Base-by-base conservation (phyloP, 371 early-diverging fungal genomes). In the Enterospora canceri region DNA sequence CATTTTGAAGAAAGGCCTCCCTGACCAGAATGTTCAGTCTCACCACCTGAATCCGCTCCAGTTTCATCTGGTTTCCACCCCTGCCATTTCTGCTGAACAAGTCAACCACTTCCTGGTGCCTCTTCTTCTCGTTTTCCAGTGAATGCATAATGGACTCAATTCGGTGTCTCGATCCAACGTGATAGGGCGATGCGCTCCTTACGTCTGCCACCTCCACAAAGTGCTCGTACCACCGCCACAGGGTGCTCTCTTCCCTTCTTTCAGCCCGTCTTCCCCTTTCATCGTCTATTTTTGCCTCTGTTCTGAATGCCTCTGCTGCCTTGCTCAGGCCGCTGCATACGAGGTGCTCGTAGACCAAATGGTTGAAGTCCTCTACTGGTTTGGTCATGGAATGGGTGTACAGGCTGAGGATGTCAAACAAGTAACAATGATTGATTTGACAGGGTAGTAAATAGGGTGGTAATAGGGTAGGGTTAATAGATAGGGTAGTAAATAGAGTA, bases 171-270 rank as follows among this genome's bases (percentile, higher is more conserved):
- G 55, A 54, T 26, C 49, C 71, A 21, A 30, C 48, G 56, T 64
- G 50, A 2, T 28, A 28, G 15, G n/a, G 32, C 16, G 35, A 30
- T 0, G 78, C 80, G 47, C 66, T 66, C 50, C 80, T 68, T 21
- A 80, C 76, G 32, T 70, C 72, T 47, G 71, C 76, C 35, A 76
- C 66, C 23, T 77, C 78, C 24, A 76, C 62, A 59, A 80, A 80
- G 18, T 67, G 73, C 18, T 51, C 35, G 67, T 74, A 80, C 80
- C 80, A 80, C 50, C 76, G 65, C n/a, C 60, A 46, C 8, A 80
- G 70, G 0, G 70, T 35, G 0, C 65, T 56, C 29, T 73, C 71
- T 19, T 31, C 63, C 21, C 61, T 32, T 18, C 62, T 67, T 28
- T 50, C 58, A 12, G n/a, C n/a, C 21, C 61, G 28, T 18, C 62